These are phyloP conservation scores for Conidiobolus coronatus DNA, from an alignment of 371 early-diverging fungal genomes.

Conservation along the genomic window DNA sequence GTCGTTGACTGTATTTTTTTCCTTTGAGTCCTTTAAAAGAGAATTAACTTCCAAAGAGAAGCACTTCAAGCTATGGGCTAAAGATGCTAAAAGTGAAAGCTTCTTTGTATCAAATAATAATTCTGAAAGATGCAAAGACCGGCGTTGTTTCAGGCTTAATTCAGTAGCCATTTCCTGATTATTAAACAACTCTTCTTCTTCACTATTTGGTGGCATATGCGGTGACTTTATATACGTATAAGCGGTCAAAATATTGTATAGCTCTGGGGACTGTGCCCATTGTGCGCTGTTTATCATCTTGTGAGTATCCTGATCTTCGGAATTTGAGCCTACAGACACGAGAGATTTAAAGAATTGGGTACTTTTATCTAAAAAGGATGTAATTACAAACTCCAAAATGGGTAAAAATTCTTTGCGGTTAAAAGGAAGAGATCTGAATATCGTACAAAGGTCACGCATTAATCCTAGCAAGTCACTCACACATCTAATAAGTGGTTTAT, in stretches of 20 bases:
- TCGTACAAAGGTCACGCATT: not conserved
- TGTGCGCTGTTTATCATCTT: not conserved
- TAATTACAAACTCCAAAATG: not conserved
- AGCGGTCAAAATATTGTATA: not conserved
- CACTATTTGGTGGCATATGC: not conserved
- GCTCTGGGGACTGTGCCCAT: conserved; percentile 2
- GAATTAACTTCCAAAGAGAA: not conserved
- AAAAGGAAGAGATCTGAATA: not conserved
- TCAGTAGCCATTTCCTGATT: conserved; percentile 52
- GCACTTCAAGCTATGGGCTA: conserved; percentile 47
- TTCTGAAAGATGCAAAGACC: conserved; percentile 50
- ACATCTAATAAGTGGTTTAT: not conserved
- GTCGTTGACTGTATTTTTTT: not conserved
- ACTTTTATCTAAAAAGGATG: not conserved
- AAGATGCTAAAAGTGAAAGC: conserved; percentile 39
- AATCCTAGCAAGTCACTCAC: not conserved
- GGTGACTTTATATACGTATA: not conserved
- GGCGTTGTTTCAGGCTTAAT: conserved; percentile 50
- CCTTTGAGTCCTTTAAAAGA: not conserved
- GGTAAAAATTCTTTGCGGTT: not conserved
- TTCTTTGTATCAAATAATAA: conserved; percentile 63
- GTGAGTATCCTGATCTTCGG: not conserved
- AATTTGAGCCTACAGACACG: not conserved
- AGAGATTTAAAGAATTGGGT: not conserved
- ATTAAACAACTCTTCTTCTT: not conserved